Conservation (phyloP, 1,284 basidiomycete species). For the Melampsora abietis-canadensis region DNA sequence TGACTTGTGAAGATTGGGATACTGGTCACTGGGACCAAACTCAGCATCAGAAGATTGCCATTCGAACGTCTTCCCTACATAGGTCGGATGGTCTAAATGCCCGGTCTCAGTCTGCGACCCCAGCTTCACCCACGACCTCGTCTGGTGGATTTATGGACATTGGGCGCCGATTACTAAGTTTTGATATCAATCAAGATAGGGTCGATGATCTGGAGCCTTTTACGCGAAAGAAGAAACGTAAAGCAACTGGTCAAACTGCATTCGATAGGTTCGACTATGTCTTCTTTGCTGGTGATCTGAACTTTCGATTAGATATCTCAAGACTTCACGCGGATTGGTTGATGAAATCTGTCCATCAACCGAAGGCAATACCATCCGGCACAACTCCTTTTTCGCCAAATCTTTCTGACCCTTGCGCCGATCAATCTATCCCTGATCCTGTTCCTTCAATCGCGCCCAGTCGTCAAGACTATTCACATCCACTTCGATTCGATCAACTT, state of each 20-base stretch:
- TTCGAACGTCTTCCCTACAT: neutral
- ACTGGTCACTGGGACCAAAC: neutral
- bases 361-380: conserved; percentile 31
- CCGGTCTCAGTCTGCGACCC: too few species aligned
- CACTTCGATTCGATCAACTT: conserved; percentile 70
- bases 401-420: neutral
- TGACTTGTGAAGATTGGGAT: neutral
- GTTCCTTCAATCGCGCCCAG: conserved; percentile 48
- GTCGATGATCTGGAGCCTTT: neutral
- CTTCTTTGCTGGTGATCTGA: conserved; percentile 72
- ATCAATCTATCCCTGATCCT: conserved; percentile 46
- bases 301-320: conserved; percentile 59
- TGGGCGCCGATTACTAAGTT: neutral
- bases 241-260: conserved; percentile 58
- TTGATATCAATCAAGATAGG: neutral
- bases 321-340: conserved; percentile 60
- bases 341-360: conserved; percentile 55
- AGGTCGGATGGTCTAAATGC: neutral
- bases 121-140: too few species aligned
- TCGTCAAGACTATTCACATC: conserved; percentile 52
- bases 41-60: neutral
- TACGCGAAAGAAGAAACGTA: neutral
- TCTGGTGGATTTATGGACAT: neutral
- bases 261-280: conserved; percentile 78
- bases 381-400: neutral